phyloP scores from a whole-genome alignment of 768 basidiomycete species.

The Leucosporidium yakuticum region DNA sequence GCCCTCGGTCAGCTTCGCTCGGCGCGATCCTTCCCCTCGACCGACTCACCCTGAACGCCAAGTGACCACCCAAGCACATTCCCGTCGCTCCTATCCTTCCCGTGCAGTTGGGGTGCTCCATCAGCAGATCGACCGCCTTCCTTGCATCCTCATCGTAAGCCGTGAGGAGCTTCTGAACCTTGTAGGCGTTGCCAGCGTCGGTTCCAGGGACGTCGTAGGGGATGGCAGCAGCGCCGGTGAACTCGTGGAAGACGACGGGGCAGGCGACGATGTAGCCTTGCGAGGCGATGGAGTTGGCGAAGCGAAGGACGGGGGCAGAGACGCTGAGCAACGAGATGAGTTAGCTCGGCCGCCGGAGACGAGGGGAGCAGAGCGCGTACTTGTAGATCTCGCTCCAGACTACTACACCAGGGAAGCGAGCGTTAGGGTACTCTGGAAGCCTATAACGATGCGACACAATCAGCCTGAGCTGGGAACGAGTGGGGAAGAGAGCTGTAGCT shows the following conservation, averaged over 20 bases:
- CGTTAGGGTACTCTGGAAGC: slow-evolving; percentile 45
- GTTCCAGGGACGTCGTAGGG: slow-evolving; percentile 81
- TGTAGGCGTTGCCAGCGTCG: slow-evolving; percentile 86
- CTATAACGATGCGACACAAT: slow-evolving; percentile 7
- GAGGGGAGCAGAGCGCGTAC: neutral
- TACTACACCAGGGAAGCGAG: slow-evolving; percentile 44
- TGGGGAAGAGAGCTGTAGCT: neutral
- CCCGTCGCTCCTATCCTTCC: slow-evolving; percentile 87
- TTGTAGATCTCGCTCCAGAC: slow-evolving; percentile 36
- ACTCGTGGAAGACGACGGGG: slow-evolving; percentile 69
- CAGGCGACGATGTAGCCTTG: slow-evolving; percentile 41
- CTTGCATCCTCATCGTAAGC: slow-evolving; percentile 89
- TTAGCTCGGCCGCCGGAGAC: too few species aligned
- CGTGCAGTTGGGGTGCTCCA: slow-evolving; percentile 71
- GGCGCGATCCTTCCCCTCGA: neutral
- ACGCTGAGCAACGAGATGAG: neutral
- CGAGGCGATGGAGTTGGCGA: slow-evolving; percentile 42
- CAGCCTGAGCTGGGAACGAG: neutral
- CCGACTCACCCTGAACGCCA: slow-evolving; percentile 51
- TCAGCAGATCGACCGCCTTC: slow-evolving; percentile 67
- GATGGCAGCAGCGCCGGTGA: slow-evolving; percentile 78
- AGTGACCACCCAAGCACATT: slow-evolving; percentile 75
- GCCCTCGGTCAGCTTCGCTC: too few species aligned
- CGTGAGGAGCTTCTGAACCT: slow-evolving; percentile 81
- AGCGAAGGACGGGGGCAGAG: slow-evolving; percentile 33